Percentiles rank a stretch among this genome's conserved stretches.
Conservation (phyloP, 495 filamentous ascomycete genomes). For the Penicillium roqueforti region DNA sequence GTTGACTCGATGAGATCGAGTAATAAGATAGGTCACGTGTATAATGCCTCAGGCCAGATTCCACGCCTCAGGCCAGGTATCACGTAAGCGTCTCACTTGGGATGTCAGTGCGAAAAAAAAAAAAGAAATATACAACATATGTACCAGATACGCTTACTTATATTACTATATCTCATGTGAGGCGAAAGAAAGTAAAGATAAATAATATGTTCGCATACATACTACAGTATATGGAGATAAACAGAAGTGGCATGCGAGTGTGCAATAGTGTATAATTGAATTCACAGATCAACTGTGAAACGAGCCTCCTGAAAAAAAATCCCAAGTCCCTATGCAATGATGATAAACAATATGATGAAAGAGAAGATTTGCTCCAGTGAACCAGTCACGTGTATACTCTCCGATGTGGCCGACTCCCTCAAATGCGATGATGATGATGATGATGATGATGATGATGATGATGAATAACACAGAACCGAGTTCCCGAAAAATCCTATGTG, state of each 20-base stretch:
- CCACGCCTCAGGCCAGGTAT: too few relatives aligned
- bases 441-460: neutral
- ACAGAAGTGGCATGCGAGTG: neutral
- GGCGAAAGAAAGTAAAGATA: neutral
- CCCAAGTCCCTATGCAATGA: conserved; percentile 3
- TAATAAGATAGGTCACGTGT: conserved; percentile 21
- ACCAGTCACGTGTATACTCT: conserved; percentile 25
- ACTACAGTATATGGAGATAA: neutral
- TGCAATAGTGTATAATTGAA: conserved; percentile 1
- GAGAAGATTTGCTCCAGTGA: conserved; percentile 20
- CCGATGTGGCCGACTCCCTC: conserved; percentile 25
- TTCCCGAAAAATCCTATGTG: conserved; percentile 12
- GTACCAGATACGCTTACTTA: too few relatives aligned
- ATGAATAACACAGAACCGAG: conserved; percentile 12
- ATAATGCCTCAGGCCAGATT: neutral
- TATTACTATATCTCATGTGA: neutral
- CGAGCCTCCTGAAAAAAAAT: conserved; percentile 4
- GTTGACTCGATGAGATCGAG: conserved; percentile 45
- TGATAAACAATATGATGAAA: conserved; percentile 12
- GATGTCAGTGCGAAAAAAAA: too few relatives aligned
- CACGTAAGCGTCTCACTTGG: neutral
- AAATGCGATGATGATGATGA: conserved; percentile 20
- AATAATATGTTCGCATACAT: neutral
- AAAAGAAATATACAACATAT: too few relatives aligned
- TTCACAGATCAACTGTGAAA: conserved; percentile 10